Evolutionary conservation across 495 filamentous ascomycete genomes (phyloP).

Genomic region (Aspergillus sclerotioniger): DNA sequence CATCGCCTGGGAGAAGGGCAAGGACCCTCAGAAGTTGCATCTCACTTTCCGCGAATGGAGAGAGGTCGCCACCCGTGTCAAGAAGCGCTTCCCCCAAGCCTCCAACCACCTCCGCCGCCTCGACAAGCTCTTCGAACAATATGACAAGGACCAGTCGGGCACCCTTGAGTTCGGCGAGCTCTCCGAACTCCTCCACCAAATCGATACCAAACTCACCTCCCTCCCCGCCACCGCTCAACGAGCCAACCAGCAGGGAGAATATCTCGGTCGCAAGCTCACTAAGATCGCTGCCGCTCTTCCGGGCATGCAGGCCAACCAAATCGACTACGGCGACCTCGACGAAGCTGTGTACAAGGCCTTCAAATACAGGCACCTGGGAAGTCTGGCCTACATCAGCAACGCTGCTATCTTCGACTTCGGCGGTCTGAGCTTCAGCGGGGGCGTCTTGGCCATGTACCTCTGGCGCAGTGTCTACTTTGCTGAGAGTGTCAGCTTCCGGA

Average conservation of each 20-base stretch:
- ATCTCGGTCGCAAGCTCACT: constrained; percentile 92
- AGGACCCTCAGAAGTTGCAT: constrained; percentile 77
- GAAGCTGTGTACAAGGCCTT: constrained; percentile 94
- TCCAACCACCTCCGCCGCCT: constrained; percentile 81
- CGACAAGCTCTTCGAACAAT: constrained; percentile 83
- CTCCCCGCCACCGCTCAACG: constrained; percentile 92
- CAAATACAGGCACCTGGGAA: constrained; percentile 89
- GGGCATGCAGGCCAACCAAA: constrained; percentile 73
- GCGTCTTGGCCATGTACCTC: constrained; percentile 89
- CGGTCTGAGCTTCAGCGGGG: constrained; percentile 77
- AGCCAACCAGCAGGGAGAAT: constrained; percentile 93
- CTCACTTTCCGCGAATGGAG: constrained; percentile 89
- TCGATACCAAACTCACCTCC: constrained; percentile 85
- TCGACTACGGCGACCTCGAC: constrained; percentile 87
- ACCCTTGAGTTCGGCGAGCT: constrained; percentile 94
- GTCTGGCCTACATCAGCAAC: constrained; percentile 94
- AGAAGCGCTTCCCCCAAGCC: constrained; percentile 91
- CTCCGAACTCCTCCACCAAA: constrained; percentile 80
- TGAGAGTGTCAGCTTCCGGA: constrained; percentile 92
- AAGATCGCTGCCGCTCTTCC: constrained; percentile 79
- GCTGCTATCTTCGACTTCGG: constrained; percentile 88
- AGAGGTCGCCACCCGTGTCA: constrained; percentile 74
- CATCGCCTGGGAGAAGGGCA: constrained; percentile 87
- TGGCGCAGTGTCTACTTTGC: constrained; percentile 98
- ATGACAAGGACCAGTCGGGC: constrained; percentile 89